Conservation (phyloP, 805 yeast genomes). For the Saccharomyces jurei region DNA sequence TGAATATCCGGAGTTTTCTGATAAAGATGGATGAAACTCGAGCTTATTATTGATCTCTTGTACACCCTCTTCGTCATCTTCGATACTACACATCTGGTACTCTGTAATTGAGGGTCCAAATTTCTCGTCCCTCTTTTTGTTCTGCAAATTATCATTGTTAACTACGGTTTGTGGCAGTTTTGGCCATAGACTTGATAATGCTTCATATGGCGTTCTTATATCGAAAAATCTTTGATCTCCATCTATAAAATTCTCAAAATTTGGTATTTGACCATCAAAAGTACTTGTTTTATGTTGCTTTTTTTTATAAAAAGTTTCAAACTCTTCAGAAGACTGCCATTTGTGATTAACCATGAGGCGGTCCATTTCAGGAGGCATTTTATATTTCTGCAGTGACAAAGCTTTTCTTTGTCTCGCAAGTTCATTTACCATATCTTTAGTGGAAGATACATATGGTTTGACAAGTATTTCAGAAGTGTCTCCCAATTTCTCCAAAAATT, state of each 20-base stretch:
- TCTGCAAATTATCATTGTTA: neutral
- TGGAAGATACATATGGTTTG: conserved; percentile 34
- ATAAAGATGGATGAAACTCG: neutral
- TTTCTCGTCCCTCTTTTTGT: neutral
- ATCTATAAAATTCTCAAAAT: conserved; percentile 16
- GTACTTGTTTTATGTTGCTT: conserved; percentile 16
- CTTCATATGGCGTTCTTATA: conserved; percentile 30
- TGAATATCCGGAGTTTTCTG: neutral
- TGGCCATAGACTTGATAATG: conserved; percentile 27
- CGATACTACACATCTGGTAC: conserved; percentile 2
- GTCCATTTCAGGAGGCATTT: conserved; percentile 18
- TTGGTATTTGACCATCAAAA: conserved; percentile 7
- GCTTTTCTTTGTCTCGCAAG: conserved; percentile 42
- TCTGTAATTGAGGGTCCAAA: conserved; percentile 4
- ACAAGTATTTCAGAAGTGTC: conserved; percentile 3
- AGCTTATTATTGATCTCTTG: neutral
- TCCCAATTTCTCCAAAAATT: conserved; percentile 35
- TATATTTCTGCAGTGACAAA: conserved; percentile 31
- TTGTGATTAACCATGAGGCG: conserved; percentile 18
- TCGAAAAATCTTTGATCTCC: conserved; percentile 16
- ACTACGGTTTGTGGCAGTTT: conserved; percentile 13
- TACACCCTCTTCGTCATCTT: conserved; percentile 7
- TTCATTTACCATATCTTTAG: conserved; percentile 55
- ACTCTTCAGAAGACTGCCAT: conserved; percentile 40
- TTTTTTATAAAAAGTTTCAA: conserved; percentile 29